Conservation (phyloP, 2,329 filamentous ascomycete genomes). For the Parafenestella ontariensis region DNA sequence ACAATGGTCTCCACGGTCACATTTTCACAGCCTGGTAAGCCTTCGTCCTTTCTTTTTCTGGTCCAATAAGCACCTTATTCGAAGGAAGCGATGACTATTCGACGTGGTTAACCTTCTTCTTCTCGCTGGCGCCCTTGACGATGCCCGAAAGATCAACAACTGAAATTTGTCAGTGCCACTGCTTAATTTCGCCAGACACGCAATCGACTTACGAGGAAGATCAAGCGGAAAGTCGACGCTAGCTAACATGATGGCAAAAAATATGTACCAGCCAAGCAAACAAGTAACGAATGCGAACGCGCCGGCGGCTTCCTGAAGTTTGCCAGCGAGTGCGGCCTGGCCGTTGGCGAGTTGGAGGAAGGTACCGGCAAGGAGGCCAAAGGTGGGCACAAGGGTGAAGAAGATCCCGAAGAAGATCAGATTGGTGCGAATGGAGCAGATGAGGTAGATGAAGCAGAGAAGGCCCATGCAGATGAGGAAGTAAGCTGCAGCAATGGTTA, state of each 20-base stretch:
- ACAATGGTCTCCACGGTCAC: neutral
- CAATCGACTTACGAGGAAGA: slow-evolving; percentile 51
- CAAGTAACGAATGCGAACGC: slow-evolving; percentile 59
- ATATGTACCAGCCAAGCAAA: slow-evolving; percentile 61
- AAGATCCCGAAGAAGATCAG: slow-evolving; percentile 75
- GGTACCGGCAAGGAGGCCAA: slow-evolving; percentile 65
- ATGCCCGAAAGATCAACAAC: slow-evolving; percentile 55
- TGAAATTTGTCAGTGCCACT: slow-evolving; percentile 18
- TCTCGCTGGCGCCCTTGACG: slow-evolving; percentile 55
- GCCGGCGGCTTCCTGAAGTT: slow-evolving; percentile 52
- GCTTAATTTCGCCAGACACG: neutral
- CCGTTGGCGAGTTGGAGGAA: slow-evolving; percentile 65
- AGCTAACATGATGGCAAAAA: slow-evolving; percentile 62
- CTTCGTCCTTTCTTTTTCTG: neutral
- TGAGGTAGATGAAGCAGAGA: slow-evolving; percentile 70
- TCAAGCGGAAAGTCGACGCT: slow-evolving; percentile 61
- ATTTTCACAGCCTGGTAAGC: neutral
- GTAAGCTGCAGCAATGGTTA: slow-evolving; percentile 52
- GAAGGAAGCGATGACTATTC: slow-evolving; percentile 13
- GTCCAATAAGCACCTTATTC: neutral
- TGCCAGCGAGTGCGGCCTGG: slow-evolving; percentile 34
- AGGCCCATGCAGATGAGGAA: slow-evolving; percentile 71
- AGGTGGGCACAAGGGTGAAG: slow-evolving; percentile 65
- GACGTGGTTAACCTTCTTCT: slow-evolving; percentile 31
- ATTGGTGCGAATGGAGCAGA: slow-evolving; percentile 76